Base-by-base conservation (phyloP, 306 rosid species). In the Castanea crenata region DNA sequence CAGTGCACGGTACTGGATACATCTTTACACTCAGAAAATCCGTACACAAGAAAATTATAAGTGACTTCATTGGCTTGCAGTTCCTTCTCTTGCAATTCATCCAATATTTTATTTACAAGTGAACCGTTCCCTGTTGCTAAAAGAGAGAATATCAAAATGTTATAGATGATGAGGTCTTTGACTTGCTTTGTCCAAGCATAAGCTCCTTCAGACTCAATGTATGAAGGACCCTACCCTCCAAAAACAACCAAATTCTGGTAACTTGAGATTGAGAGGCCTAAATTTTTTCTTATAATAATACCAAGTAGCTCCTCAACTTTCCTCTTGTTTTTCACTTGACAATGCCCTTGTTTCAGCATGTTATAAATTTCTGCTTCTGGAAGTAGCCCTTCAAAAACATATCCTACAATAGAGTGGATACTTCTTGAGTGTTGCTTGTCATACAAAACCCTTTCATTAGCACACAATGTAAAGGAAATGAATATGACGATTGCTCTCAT, bases 81-180 rank as follows among this genome's bases (percentile, higher is more conserved):
- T 77, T 83, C 86, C 85, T 75, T 86, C 80, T 82, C 90, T 59
- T 86, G 87, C 86, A 91, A 83, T 79, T 88, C 93, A 41, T 80
- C 83, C 70, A 91, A 63, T 52, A 90, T 81, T 64, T 85, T 80
- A 58, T 64, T 21, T 57, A 89, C 93, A 71, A 71, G 79, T 18
- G 41, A 80, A 81, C 80, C 20, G 63, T 88, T 89, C 75, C 93
- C 90, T 8, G 83, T 73, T 65, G 75, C 76, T 62, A 90, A 81
- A 69, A 95, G 91, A 86, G 82, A 74, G 85, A 90, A 91, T 57
- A 91, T 81, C 73, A 90, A 91, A 81, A 95, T 90, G 88, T 91
- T 92, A 81, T 91, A 87, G 70, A 88, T 56, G 79, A 86, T 78
- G 76, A 80, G 82, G 70, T 73, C 87, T 73, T 79, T 80, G 38